A percentile compares a stretch with the other conserved stretches of the same genome.
phyloP scores from a whole-genome alignment of 192 early-diverging fungal species.

The Piromyces finnis region DNA sequence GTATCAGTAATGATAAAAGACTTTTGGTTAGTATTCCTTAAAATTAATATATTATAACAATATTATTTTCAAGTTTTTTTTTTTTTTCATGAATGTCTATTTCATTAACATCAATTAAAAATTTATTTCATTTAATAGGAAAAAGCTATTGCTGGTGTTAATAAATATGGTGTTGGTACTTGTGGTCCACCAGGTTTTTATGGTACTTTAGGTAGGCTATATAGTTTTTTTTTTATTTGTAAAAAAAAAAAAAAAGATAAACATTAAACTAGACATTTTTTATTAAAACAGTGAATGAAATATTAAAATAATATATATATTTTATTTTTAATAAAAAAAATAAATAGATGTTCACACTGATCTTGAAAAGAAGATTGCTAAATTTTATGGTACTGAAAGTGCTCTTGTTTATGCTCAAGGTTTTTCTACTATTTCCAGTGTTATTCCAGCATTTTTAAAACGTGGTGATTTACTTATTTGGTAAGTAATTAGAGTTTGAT shows the following conservation, averaged over 20 bases:
- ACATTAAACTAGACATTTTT: too few relatives aligned
- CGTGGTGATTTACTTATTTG: slow-evolving; percentile 76
- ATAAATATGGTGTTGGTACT: slow-evolving; percentile 86
- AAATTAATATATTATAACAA: slow-evolving; percentile 16
- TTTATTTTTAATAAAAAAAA: neutral
- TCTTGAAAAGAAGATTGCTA: slow-evolving; percentile 68
- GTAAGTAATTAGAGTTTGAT: too few relatives aligned
- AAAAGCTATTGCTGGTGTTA: slow-evolving; percentile 63
- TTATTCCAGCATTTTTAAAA: slow-evolving; percentile 91
- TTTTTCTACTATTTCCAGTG: slow-evolving; percentile 77
- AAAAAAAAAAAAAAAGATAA: too few relatives aligned
- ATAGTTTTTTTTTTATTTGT: too few relatives aligned
- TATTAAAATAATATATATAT: too few relatives aligned
- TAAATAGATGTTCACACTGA: slow-evolving; percentile 80
- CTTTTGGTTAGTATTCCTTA: slow-evolving; percentile 22
- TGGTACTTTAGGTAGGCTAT: slow-evolving; percentile 47
- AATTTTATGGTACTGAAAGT: slow-evolving; percentile 63
- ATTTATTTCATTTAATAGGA: too few relatives aligned
- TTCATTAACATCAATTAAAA: too few relatives aligned
- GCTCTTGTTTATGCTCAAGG: slow-evolving; percentile 91
- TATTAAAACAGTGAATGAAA: too few relatives aligned
- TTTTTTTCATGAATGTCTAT: neutral
- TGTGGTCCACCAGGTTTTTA: slow-evolving; percentile 94
- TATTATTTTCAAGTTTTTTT: neutral
- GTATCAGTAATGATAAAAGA: slow-evolving; percentile 49